Evolutionary conservation across 2,329 filamentous ascomycete species (phyloP).

Genomic region (Apiospora phragmitis): DNA sequence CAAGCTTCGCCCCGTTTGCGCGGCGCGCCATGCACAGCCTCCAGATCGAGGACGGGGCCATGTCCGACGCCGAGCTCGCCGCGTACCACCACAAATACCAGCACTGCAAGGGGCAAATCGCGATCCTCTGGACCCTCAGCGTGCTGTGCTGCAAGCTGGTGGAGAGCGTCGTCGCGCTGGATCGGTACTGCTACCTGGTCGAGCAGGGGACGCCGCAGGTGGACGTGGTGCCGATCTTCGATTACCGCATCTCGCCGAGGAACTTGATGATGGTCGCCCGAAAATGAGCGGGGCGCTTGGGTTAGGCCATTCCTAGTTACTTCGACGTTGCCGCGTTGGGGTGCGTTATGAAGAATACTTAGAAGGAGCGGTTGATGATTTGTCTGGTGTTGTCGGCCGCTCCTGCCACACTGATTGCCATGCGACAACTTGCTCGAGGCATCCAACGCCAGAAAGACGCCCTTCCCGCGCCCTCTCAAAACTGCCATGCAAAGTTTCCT

Average conservation of each 20-base stretch:
- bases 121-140: conserved; percentile 34
- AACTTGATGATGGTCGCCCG: conserved; percentile 31
- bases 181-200: conserved; percentile 32
- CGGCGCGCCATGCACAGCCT: conserved; percentile 27
- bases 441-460: neutral
- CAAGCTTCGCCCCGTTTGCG: conserved; percentile 27
- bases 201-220: conserved; percentile 23
- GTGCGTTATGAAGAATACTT: too few relatives aligned
- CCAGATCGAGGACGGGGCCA: conserved; percentile 15
- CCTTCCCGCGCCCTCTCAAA: too few relatives aligned
- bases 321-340: too few relatives aligned
- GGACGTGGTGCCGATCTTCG: conserved; percentile 29
- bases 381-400: too few relatives aligned
- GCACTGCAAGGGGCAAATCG: conserved; percentile 25
- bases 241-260: conserved; percentile 27
- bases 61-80: conserved; percentile 23
- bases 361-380: too few relatives aligned
- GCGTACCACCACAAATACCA: conserved; percentile 27
- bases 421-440: neutral
- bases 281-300: neutral
- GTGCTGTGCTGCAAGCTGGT: conserved; percentile 34
- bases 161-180: conserved; percentile 33
- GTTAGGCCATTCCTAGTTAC: too few relatives aligned
- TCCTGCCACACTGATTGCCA: too few relatives aligned
- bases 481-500: neutral